Evolutionary conservation across 75 land plant genomes (phyloP), one percentile per base, ranked within the genome.

Genomic region (Selaginella tamariscina): DNA sequence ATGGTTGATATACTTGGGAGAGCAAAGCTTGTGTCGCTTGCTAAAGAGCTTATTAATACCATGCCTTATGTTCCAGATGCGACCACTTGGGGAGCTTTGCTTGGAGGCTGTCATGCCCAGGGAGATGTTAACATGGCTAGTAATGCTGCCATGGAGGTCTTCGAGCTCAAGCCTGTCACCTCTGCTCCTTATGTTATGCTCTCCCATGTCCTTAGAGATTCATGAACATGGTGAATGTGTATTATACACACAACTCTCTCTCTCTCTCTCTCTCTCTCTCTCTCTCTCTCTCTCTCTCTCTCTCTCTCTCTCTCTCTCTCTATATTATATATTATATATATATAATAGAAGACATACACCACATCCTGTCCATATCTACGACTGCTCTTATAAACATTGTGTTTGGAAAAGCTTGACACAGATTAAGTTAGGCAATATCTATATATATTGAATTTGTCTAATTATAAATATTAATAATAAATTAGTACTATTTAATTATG

Each of bases 351-450:
- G n/a, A n/a, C 49, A 5, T 5, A 39, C 49, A 76, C 27, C 29
- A 77, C 73, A 32, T 79, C 69, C 27, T 65, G 29, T 39, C 57
- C 72, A 54, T 79, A 69, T 39, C 11, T 5, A 39, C 11, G 49
- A 5, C 11, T 39, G 49, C 15, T 39, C 49, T 39, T 39, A n/a
- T n/a, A n/a, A n/a, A n/a, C n/a, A n/a, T n/a, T n/a, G n/a, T n/a
- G n/a, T n/a, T n/a, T n/a, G n/a, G n/a, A n/a, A n/a, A n/a, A n/a
- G n/a, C n/a, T n/a, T n/a, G n/a, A n/a, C n/a, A n/a, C n/a, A n/a
- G n/a, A n/a, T n/a, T n/a, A n/a, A n/a, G n/a, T n/a, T n/a, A n/a
- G n/a, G n/a, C n/a, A n/a, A n/a, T n/a, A n/a, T n/a, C n/a, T n/a
- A n/a, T n/a, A n/a, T n/a, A n/a, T n/a, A n/a, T n/a, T n/a, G n/a